Percentiles rank a stretch among this genome's conserved stretches.
Evolutionary conservation across 352 stramenopile genomes (phyloP).

Genomic region (Ophiocytium majus): DNA sequence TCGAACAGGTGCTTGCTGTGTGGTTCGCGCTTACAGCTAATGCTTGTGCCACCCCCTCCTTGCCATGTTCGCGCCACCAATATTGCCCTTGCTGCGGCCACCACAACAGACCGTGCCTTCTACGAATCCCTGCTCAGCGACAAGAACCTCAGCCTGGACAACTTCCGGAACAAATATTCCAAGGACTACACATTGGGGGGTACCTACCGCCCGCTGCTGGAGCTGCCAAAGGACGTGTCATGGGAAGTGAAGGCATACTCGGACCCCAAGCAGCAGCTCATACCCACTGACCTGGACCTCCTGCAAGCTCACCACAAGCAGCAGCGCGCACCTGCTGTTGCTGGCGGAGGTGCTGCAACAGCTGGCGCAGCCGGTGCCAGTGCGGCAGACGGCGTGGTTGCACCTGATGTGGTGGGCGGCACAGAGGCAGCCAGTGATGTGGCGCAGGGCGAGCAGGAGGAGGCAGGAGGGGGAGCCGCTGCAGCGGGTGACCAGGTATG

Average conservation of each 20-base stretch:
- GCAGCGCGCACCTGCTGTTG: background rate
- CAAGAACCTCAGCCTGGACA: slow-evolving; percentile 60
- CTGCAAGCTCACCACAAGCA: slow-evolving; percentile 29
- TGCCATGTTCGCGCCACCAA: background rate
- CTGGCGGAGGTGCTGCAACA: background rate
- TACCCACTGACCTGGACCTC: slow-evolving; percentile 86
- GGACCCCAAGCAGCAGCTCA: slow-evolving; percentile 80
- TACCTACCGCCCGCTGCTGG: slow-evolving; percentile 81
- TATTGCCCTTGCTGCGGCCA: slow-evolving; percentile 67
- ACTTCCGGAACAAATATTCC: slow-evolving; percentile 70
- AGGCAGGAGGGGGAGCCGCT: too few species aligned
- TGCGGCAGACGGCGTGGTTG: background rate
- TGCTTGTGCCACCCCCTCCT: background rate
- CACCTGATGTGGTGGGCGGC: background rate
- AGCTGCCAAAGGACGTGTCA: slow-evolving; percentile 76
- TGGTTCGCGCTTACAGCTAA: background rate
- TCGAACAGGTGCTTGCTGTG: too few species aligned
- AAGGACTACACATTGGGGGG: slow-evolving; percentile 82
- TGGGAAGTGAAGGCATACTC: slow-evolving; percentile 86
- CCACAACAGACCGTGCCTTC: slow-evolving; percentile 68
- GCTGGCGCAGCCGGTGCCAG: background rate
- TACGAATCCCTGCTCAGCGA: slow-evolving; percentile 64
- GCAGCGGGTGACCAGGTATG: too few species aligned
- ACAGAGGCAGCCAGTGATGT: background rate
- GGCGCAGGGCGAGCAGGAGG: background rate